Percentiles rank a stretch among this genome's conserved stretches.
phyloP scores from a whole-genome alignment of 345 rosid genomes.

The Raphanus sativus region DNA sequence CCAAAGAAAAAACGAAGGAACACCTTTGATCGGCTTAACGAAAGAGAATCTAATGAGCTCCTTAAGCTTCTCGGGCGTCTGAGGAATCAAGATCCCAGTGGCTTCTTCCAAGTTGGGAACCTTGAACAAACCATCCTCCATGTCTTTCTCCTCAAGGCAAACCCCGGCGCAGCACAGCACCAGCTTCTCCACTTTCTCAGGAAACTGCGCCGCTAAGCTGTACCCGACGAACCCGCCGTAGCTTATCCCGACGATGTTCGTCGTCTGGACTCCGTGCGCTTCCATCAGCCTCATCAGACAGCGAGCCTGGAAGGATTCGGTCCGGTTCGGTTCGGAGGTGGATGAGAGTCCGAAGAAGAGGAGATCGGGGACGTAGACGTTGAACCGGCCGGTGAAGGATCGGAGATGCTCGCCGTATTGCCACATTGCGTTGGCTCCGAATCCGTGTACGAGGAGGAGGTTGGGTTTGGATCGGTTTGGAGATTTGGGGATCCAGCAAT shows the following conservation, averaged over 20 bases:
- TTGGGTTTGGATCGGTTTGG: conserved; percentile 45
- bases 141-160: conserved; percentile 71
- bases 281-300: conserved; percentile 59
- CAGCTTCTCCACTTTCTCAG: conserved; percentile 53
- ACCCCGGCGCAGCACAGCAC: conserved; percentile 77
- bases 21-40: conserved; percentile 47
- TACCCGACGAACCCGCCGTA: conserved; percentile 85
- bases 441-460: conserved; percentile 69
- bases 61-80: conserved; percentile 61
- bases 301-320: conserved; percentile 62
- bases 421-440: conserved; percentile 87
- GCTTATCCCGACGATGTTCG: conserved; percentile 69
- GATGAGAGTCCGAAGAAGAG: conserved; percentile 66
- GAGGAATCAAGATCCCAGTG: conserved; percentile 59
- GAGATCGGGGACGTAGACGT: conserved; percentile 75
- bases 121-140: conserved; percentile 59
- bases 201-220: conserved; percentile 62
- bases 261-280: conserved; percentile 45
- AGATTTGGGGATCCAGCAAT: conserved; percentile 65
- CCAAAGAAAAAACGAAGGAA: conserved; percentile 57
- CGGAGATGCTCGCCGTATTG: conserved; percentile 62
- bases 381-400: conserved; percentile 55
- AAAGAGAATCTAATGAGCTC: conserved; percentile 61
- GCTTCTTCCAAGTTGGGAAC: conserved; percentile 74
- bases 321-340: conserved; percentile 48